These are phyloP conservation scores for Elsinoe ampelina DNA, from an alignment of 2,329 filamentous ascomycete genomes.

Conservation along the genomic window DNA sequence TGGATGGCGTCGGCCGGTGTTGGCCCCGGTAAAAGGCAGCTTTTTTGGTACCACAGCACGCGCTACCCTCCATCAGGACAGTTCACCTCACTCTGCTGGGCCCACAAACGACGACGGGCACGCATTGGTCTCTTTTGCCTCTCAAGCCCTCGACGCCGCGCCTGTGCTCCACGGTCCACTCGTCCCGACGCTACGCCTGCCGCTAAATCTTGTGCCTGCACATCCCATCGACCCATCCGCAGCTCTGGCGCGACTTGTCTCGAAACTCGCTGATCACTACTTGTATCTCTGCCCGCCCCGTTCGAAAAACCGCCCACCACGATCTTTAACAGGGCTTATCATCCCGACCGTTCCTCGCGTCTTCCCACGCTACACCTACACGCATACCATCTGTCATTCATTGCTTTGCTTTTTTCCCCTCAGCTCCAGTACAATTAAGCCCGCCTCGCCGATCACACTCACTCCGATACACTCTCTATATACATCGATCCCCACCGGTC, in stretches of 20 bases:
- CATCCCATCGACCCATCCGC: conserved; percentile 7
- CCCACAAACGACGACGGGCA: not conserved
- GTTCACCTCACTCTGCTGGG: conserved; percentile 1
- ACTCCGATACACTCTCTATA: not conserved
- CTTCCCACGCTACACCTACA: conserved; percentile 9
- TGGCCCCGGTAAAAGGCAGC: not conserved
- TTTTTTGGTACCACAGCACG: not conserved
- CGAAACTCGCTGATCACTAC: conserved; percentile 18
- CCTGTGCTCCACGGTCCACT: conserved; percentile 11
- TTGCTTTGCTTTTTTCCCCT: conserved; percentile 19
- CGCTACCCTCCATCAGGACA: conserved; percentile 10
- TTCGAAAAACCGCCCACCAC: conserved; percentile 16
- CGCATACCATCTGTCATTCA: conserved; percentile 18
- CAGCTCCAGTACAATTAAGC: conserved; percentile 8
- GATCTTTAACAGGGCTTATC: conserved; percentile 20
- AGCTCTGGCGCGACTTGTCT: conserved; percentile 11
- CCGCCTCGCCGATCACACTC: conserved; percentile 13
- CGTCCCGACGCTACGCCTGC: conserved; percentile 11
- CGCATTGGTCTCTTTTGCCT: not conserved
- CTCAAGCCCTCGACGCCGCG: conserved; percentile 5
- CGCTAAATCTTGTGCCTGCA: conserved; percentile 15
- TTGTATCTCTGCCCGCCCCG: conserved; percentile 21
- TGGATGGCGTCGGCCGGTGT: conserved; percentile 1
- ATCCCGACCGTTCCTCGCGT: conserved; percentile 16
- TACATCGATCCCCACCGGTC: not conserved